Evolutionary conservation across 2,329 filamentous ascomycete species (phyloP).

Genomic region (Fusarium sacchari): DNA sequence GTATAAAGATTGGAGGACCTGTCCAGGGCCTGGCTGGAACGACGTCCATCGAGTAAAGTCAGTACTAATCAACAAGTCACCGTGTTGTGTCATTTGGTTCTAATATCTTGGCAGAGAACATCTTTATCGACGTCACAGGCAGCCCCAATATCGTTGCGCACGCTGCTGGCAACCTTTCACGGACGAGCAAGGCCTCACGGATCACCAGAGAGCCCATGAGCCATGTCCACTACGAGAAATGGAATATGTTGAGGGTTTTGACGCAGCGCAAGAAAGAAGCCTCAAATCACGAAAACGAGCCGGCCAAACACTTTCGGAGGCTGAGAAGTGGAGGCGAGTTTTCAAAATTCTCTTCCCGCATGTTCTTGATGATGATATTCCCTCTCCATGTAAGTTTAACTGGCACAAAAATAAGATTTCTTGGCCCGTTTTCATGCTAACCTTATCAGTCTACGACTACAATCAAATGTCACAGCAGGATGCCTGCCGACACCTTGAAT

Average conservation of each 20-base stretch:
- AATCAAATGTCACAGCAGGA: background rate
- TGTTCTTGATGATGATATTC: background rate
- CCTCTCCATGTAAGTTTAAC: background rate
- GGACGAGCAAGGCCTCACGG: rapidly evolving
- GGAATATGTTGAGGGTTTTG: background rate
- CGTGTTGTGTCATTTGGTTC: rapidly evolving
- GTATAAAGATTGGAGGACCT: background rate
- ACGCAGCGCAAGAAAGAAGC: background rate
- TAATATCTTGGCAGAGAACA: background rate
- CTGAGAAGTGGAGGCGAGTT: background rate
- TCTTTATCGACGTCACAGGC: background rate
- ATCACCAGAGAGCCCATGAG: background rate
- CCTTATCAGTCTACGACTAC: background rate
- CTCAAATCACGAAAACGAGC: background rate
- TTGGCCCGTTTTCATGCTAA: background rate
- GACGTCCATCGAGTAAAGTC: background rate
- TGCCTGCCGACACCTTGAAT: background rate
- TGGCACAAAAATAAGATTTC: rapidly evolving
- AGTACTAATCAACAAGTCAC: rapidly evolving
- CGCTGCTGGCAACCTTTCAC: background rate
- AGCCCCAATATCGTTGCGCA: background rate
- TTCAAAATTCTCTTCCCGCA: background rate
- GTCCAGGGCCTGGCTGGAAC: background rate
- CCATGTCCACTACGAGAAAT: background rate
- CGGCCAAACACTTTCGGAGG: background rate